Conservation (phyloP, 2,329 filamentous ascomycete species). For the Fusarium papillatum region DNA sequence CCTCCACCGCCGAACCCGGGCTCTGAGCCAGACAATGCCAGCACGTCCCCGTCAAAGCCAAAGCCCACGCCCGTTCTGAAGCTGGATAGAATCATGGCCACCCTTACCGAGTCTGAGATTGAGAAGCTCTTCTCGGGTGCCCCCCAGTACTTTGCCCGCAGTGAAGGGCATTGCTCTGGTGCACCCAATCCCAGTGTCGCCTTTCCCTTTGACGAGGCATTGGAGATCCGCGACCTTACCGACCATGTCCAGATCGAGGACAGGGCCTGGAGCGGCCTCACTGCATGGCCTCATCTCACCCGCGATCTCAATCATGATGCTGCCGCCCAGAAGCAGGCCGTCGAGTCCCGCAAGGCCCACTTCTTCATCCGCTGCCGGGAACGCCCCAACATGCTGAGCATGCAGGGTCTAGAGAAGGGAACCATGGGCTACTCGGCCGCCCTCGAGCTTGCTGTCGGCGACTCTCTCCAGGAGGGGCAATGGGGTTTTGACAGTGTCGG, state of each 20-base stretch:
- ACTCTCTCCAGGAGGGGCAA: constrained; percentile 74
- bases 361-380: constrained; percentile 72
- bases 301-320: constrained; percentile 62
- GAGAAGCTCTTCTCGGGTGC: constrained; percentile 83
- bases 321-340: constrained; percentile 56
- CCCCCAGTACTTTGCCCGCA: constrained; percentile 77
- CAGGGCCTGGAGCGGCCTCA: constrained; percentile 73
- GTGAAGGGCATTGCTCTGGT: constrained; percentile 70
- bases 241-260: constrained; percentile 76
- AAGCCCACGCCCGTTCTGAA: constrained; percentile 60
- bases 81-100: constrained; percentile 71
- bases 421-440: constrained; percentile 79
- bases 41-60: constrained; percentile 44
- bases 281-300: constrained; percentile 74
- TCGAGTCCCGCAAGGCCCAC: constrained; percentile 64
- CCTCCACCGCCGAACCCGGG: constrained; percentile 62
- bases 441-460: constrained; percentile 74
- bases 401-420: constrained; percentile 79
- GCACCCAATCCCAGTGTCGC: constrained; percentile 74
- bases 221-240: constrained; percentile 72
- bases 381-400: constrained; percentile 79
- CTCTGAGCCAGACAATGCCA: constrained; percentile 46
- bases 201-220: constrained; percentile 76
- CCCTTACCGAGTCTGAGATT: constrained; percentile 70
- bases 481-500: constrained; percentile 70